Base-by-base conservation (phyloP, 2,329 filamentous ascomycete genomes). In the Claviceps arundinis region DNA sequence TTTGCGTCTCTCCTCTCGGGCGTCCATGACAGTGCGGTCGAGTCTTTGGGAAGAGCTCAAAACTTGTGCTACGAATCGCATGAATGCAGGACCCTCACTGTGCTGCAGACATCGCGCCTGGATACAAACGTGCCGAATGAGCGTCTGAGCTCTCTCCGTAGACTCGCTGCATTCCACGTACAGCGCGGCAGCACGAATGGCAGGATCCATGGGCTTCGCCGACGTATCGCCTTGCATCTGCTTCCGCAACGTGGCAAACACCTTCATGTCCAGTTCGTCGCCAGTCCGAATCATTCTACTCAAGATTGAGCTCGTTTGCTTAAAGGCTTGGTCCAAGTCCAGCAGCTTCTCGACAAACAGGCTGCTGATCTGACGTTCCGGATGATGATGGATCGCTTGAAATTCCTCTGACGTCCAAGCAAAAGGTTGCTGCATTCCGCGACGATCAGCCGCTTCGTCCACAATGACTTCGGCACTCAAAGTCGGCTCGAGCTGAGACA, bases 261-360 rank as follows among this genome's bases (percentile, higher is more conserved):
- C 69, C 45, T 71, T 68, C 0, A 67, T 48, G 44, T 81, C 78
- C 64, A 81, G 73, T 6, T 68, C 59, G 0, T 69, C 64, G 52
- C 76, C 74, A 19, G 76, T 68, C n/a, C 69, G 65, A 43, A 86
- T 66, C 38, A 89, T 70, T 3, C 73, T 69, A 40, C 65, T 66
- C 48, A 89, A 62, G 50, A 89, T 84, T 13, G 66, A 68, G 48
- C 76, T 70, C 1, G 77, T 80, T 2, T 71, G 70, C 1, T 61
- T 56, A 0, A 66, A 64, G 51, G 80, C 81, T 60, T 83, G 77
- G 56, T 83, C 75, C 48, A 85, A 72, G 19, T 71, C 70, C 30
- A 89, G 70, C 26, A 89, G 70, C 62, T 85, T 87, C 60, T 82
- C 80, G 24, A 84, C 63, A 50, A 85, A 80, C n/a, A 81, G 68